phyloP scores from a whole-genome alignment of 2,329 filamentous ascomycete species.

The Sclerotinia spermophila region DNA sequence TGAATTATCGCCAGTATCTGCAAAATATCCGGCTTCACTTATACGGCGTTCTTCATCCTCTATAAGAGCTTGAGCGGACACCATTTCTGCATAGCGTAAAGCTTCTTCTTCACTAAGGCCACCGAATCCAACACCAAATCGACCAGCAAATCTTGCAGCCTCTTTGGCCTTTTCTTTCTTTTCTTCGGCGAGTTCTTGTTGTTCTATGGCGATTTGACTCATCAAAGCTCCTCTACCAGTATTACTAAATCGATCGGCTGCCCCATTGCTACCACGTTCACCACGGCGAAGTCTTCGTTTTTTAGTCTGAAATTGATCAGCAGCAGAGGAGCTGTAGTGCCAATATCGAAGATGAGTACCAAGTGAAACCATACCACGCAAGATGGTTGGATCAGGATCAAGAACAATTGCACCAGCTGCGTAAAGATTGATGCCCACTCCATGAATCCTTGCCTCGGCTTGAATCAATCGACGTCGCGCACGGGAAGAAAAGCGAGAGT shows the following conservation, averaged over 20 bases:
- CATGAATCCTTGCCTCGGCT: constrained; percentile 62
- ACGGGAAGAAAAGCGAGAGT: constrained; percentile 77
- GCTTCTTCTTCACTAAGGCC: constrained; percentile 65
- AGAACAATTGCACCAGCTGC: constrained; percentile 80
- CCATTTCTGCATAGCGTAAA: constrained; percentile 60
- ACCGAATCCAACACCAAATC: constrained; percentile 79
- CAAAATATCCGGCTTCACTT: constrained; percentile 50
- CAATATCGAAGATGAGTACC: constrained; percentile 88
- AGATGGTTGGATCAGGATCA: constrained; percentile 79
- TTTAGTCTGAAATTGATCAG: constrained; percentile 67
- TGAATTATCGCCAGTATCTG: constrained; percentile 43
- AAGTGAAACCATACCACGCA: constrained; percentile 83
- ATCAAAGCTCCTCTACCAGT: constrained; percentile 66
- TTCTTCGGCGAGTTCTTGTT: constrained; percentile 73
- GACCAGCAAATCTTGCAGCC: constrained; percentile 64
- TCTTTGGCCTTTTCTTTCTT: constrained; percentile 64
- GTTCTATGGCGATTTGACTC: constrained; percentile 83
- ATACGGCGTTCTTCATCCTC: constrained; percentile 54
- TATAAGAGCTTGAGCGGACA: constrained; percentile 58
- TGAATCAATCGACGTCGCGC: constrained; percentile 72
- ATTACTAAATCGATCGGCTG: constrained; percentile 54
- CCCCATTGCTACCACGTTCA: constrained; percentile 56
- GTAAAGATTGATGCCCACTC: constrained; percentile 70
- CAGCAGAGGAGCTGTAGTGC: constrained; percentile 81
- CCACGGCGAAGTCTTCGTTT: constrained; percentile 72